Percentiles rank a stretch among this genome's conserved stretches.
These are phyloP conservation scores for Mucor circinelloides DNA, from an alignment of 371 early-diverging fungal species.

Conservation along the genomic window DNA sequence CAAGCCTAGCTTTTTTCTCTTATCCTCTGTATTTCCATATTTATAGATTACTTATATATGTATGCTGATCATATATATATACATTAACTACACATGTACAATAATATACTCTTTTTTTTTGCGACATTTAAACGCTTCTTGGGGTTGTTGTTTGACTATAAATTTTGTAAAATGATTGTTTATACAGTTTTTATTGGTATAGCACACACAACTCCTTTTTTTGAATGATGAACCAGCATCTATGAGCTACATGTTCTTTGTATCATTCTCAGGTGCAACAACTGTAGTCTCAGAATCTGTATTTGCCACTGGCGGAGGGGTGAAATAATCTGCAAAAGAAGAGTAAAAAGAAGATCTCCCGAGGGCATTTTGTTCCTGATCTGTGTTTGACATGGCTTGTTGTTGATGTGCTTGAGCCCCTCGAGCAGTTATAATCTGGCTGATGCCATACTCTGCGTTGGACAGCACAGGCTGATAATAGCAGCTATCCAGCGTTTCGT, in stretches of 20 bases:
- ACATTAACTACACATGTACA: not conserved
- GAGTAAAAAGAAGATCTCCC: slow-evolving; percentile 6
- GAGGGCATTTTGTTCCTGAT: not conserved
- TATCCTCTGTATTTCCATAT: not conserved
- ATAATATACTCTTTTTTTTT: not conserved
- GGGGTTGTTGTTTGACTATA: not conserved
- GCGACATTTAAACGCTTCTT: not conserved
- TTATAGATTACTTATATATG: not conserved
- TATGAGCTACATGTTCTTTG: not conserved
- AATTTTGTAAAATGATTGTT: not conserved
- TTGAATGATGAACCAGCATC: not conserved
- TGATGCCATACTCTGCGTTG: slow-evolving; percentile 5
- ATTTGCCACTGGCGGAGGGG: not conserved
- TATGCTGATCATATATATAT: not conserved
- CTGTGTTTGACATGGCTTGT: not conserved
- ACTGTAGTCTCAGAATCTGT: not conserved
- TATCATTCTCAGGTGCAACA: not conserved
- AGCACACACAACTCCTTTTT: not conserved
- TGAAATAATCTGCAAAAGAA: slow-evolving; percentile 4
- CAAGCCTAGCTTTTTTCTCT: not conserved
- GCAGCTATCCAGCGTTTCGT: slow-evolving; percentile 8
- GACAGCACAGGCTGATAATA: slow-evolving; percentile 13
- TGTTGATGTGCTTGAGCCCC: slow-evolving; percentile 9
- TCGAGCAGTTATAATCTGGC: slow-evolving; percentile 6
- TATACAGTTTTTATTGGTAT: not conserved